Evolutionary conservation across 2,329 filamentous ascomycete genomes (phyloP).

Genomic region (Coleophoma eucalyptorum): DNA sequence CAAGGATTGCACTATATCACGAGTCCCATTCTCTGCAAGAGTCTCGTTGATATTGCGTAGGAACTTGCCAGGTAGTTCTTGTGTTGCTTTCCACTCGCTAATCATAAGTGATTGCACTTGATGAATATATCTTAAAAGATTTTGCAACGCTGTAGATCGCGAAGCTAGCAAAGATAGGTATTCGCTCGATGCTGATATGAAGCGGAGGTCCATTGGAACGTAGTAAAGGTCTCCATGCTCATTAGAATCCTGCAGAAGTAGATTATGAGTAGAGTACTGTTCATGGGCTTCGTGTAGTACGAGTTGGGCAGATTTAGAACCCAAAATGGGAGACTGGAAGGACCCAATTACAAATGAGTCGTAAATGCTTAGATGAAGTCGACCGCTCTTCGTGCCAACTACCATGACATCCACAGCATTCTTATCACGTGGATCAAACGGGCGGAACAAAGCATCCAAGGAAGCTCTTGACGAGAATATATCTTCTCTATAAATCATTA

Average conservation of each 20-base stretch:
- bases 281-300: slow-evolving; percentile 68
- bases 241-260: slow-evolving; percentile 53
- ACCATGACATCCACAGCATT: slow-evolving; percentile 78
- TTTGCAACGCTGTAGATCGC: slow-evolving; percentile 84
- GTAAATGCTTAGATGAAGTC: slow-evolving; percentile 76
- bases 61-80: slow-evolving; percentile 76
- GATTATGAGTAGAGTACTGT: slow-evolving; percentile 69
- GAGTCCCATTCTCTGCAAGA: slow-evolving; percentile 60
- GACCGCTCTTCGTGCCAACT: slow-evolving; percentile 67
- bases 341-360: slow-evolving; percentile 78
- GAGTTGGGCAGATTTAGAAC: slow-evolving; percentile 25
- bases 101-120: slow-evolving; percentile 77
- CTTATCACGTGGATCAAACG: slow-evolving; percentile 53
- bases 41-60: slow-evolving; percentile 74
- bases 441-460: slow-evolving; percentile 27
- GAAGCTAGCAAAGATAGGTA: slow-evolving; percentile 81
- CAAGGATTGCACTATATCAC: slow-evolving; percentile 68
- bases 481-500: slow-evolving; percentile 23
- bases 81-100: slow-evolving; percentile 77
- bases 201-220: slow-evolving; percentile 79
- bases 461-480: slow-evolving; percentile 28
- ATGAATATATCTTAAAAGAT: slow-evolving; percentile 78
- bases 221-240: slow-evolving; percentile 47
- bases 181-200: slow-evolving; percentile 73
- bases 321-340: slow-evolving; percentile 43